Evolutionary conservation across 768 basidiomycete genomes (phyloP).

Genomic region (Pholiota molesta): DNA sequence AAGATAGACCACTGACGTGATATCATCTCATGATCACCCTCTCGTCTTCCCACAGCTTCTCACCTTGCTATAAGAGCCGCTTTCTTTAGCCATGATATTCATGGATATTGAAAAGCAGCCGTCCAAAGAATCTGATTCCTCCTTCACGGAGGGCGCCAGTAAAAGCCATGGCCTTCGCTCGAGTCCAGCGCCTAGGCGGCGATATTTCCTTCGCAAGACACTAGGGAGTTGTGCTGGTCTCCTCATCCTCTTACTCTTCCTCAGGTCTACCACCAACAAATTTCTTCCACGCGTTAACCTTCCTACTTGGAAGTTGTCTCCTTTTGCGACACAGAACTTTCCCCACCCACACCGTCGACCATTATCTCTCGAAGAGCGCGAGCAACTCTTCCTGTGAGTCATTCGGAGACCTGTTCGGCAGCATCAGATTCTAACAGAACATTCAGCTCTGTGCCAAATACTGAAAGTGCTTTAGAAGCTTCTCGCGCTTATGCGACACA

Average conservation of each 20-base stretch:
- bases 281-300: not conserved
- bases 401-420: not conserved
- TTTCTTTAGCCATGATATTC: constrained; percentile 14
- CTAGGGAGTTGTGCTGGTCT: constrained; percentile 6
- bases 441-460: constrained; percentile 47
- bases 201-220: constrained; percentile 4
- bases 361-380: constrained; percentile 28
- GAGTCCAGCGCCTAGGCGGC: constrained; percentile 1
- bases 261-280: constrained; percentile 5
- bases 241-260: constrained; percentile 9
- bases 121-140: constrained; percentile 10
- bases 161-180: not conserved
- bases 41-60: not conserved
- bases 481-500: constrained; percentile 65
- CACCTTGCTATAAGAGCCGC: constrained; percentile 2
- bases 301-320: constrained; percentile 6
- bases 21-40: not conserved
- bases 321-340: constrained; percentile 6
- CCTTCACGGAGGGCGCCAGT: not conserved
- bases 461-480: constrained; percentile 57
- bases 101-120: constrained; percentile 30
- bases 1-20: constrained; percentile 6
- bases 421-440: not conserved
- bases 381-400: constrained; percentile 36
- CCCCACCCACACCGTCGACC: constrained; percentile 20